These are phyloP conservation scores for Populus hybrid DNA, from an alignment of 441 rosid genomes.

Conservation along the genomic window DNA sequence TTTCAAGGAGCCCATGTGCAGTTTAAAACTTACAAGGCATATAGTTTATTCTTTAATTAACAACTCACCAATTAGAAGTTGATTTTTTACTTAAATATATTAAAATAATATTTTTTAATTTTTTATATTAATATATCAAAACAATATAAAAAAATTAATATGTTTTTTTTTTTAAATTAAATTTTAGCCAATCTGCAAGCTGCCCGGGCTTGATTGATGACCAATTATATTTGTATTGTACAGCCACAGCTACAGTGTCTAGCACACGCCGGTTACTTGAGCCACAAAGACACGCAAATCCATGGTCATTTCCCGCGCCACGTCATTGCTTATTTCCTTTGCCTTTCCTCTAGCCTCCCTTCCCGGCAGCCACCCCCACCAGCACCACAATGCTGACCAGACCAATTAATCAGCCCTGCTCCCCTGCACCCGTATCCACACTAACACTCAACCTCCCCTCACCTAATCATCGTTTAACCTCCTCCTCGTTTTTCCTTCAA, in stretches of 20 bases:
- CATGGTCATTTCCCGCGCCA: slow-evolving; percentile 26
- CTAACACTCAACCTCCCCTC: background rate
- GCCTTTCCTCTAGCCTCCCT: background rate
- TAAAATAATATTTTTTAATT: too few relatives aligned
- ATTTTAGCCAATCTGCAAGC: too few relatives aligned
- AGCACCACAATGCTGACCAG: slow-evolving; percentile 31
- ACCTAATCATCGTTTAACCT: background rate
- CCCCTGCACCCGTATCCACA: slow-evolving; percentile 2
- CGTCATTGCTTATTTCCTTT: slow-evolving; percentile 12
- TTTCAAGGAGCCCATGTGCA: too few relatives aligned
- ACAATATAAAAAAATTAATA: too few relatives aligned
- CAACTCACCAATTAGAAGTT: too few relatives aligned
- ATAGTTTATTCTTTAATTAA: too few relatives aligned
- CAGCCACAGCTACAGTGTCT: background rate
- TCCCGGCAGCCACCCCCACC: background rate
- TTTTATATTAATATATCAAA: too few relatives aligned
- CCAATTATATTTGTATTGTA: too few relatives aligned
- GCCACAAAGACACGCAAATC: slow-evolving; percentile 24
- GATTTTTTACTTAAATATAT: too few relatives aligned
- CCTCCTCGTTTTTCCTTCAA: background rate
- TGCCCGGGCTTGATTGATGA: background rate
- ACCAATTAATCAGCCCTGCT: background rate
- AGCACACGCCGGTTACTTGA: slow-evolving; percentile 22
- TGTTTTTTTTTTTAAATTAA: too few relatives aligned
- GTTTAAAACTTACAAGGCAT: too few relatives aligned